phyloP scores from a whole-genome alignment of 495 filamentous ascomycete genomes.

The Neurospora africana region DNA sequence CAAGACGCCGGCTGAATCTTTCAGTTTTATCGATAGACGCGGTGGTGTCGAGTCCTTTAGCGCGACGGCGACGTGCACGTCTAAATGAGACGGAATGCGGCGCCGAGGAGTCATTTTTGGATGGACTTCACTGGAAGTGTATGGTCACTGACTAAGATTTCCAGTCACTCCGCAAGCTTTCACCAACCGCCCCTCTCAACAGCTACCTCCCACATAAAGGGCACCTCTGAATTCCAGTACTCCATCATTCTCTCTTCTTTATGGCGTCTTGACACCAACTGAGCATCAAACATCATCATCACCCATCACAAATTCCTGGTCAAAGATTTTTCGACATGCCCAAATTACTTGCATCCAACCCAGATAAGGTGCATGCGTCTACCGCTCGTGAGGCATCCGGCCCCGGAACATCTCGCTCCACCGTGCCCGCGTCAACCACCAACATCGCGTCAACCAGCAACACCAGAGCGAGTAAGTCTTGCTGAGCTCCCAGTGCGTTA shows the following conservation, averaged over 20 bases:
- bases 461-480: not conserved
- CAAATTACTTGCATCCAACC: not conserved
- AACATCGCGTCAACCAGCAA: not conserved
- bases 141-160: not conserved
- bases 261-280: not conserved
- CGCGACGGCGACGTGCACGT: not conserved
- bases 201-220: not conserved
- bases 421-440: not conserved
- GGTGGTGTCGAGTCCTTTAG: not conserved
- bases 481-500: not conserved
- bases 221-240: not conserved
- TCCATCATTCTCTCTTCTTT: not conserved
- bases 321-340: not conserved
- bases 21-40: not conserved
- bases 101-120: not conserved
- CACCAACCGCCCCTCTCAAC: not conserved
- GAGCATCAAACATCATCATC: not conserved
- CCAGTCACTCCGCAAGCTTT: not conserved
- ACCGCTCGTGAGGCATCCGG: not conserved
- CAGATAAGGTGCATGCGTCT: not conserved
- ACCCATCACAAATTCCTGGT: not conserved
- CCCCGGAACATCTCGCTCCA: not conserved
- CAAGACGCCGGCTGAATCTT: not conserved
- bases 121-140: not conserved
- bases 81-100: not conserved